A percentile compares a stretch with the other conserved stretches of the same genome.
Evolutionary conservation across 139 green algal species (phyloP).

Genomic region (Astrephomene gubernaculifera): DNA sequence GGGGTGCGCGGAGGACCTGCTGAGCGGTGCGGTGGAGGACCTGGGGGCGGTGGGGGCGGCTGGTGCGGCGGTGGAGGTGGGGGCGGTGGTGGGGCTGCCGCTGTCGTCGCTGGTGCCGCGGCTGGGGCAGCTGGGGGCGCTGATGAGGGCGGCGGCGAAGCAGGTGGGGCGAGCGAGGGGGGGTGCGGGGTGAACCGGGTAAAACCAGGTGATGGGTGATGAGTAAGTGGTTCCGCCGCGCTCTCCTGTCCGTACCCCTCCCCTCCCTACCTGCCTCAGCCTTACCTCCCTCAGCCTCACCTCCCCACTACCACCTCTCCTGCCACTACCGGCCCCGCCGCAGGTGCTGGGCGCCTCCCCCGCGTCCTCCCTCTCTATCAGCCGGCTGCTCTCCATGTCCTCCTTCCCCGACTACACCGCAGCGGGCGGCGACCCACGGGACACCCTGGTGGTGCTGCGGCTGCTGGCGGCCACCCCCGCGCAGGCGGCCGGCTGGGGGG

Average conservation of each 20-base stretch:
- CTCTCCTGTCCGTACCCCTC: no score
- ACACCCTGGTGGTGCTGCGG: background rate
- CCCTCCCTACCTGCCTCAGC: background rate
- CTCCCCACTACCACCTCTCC: background rate
- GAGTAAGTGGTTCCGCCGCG: background rate
- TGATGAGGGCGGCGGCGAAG: background rate
- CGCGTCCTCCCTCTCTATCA: background rate
- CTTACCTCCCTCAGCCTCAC: background rate
- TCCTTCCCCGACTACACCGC: background rate
- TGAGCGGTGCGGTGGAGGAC: background rate
- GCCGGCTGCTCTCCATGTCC: background rate
- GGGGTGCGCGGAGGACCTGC: background rate
- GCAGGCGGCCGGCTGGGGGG: background rate
- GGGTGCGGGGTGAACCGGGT: no score
- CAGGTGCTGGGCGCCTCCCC: background rate
- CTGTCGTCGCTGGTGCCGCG: no score
- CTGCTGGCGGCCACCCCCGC: background rate
- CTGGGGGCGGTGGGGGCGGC: slow-evolving; percentile 1
- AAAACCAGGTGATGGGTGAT: no score
- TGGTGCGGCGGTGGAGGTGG: background rate
- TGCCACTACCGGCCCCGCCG: background rate
- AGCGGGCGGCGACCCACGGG: background rate
- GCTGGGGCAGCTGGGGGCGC: no score
- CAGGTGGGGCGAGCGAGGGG: no score
- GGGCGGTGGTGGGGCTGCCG: background rate